phyloP scores from a whole-genome alignment of 2,329 filamentous ascomycete genomes.

The Orbilia javanica region DNA sequence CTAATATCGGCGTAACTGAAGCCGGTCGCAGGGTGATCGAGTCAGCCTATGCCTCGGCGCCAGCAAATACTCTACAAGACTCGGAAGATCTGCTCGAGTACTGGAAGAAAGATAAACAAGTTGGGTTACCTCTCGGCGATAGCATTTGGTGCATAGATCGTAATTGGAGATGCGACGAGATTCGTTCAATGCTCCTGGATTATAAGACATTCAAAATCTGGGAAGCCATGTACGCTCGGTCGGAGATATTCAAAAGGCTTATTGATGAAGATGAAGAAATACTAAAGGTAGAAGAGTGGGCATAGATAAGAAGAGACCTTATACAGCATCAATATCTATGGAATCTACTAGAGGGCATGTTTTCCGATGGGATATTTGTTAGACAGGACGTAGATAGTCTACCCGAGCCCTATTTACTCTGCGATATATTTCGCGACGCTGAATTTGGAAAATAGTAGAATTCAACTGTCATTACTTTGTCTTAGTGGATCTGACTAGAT shows the following conservation, averaged over 20 bases:
- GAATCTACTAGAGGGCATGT: conserved; percentile 10
- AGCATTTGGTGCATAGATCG: conserved; percentile 18
- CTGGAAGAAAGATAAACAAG: conserved; percentile 17
- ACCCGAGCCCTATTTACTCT: conserved; percentile 20
- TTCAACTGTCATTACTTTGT: conserved; percentile 12
- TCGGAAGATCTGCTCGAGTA: conserved; percentile 12
- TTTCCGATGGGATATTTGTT: conserved; percentile 21
- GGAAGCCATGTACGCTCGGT: conserved; percentile 15
- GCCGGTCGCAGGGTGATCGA: conserved; percentile 15
- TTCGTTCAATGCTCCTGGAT: conserved; percentile 14
- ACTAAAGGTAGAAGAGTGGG: conserved; percentile 15
- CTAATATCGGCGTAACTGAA: conserved; percentile 20
- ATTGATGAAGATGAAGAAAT: conserved; percentile 13
- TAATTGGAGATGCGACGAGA: conserved; percentile 13
- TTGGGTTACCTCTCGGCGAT: conserved; percentile 15
- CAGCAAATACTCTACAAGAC: conserved; percentile 15
- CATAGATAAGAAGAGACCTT: not conserved
- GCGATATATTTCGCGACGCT: conserved; percentile 20
- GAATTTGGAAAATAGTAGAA: conserved; percentile 18
- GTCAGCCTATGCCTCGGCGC: conserved; percentile 16
- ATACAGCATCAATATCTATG: conserved; percentile 16
- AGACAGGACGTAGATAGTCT: conserved; percentile 18
- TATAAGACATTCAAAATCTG: conserved; percentile 25
- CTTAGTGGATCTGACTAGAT: conserved; percentile 8
- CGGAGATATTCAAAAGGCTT: conserved; percentile 10